phyloP scores from a whole-genome alignment of 305 asterid genomes.

The Fraxinus ornus region DNA sequence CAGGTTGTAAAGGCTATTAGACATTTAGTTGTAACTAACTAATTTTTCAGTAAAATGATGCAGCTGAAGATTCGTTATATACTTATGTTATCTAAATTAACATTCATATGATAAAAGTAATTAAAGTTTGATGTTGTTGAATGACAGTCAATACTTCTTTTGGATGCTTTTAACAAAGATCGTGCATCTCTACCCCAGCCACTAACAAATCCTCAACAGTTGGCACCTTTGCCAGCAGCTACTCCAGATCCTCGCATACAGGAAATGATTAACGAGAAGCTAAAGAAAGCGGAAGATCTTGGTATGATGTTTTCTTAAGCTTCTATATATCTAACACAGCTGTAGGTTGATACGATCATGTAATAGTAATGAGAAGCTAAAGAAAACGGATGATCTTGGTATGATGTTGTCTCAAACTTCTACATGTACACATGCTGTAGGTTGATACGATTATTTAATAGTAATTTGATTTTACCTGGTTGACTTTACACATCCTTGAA shows the following conservation, averaged over 20 bases:
- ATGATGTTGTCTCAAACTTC: constrained; percentile 22
- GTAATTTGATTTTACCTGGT: not conserved
- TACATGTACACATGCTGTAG: not conserved
- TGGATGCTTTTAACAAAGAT: constrained; percentile 97
- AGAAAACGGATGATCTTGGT: constrained; percentile 90
- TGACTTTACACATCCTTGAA: not conserved
- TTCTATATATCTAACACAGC: constrained; percentile 1
- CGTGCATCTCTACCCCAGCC: constrained; percentile 92
- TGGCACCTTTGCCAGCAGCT: constrained; percentile 60
- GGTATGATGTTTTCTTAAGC: constrained; percentile 42
- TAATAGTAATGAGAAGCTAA: constrained; percentile 61
- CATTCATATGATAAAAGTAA: not conserved
- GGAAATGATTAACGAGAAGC: constrained; percentile 81
- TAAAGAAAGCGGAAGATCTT: constrained; percentile 90
- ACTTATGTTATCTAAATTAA: not conserved
- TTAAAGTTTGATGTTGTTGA: constrained; percentile 17
- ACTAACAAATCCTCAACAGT: constrained; percentile 51
- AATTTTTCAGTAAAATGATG: constrained; percentile 1
- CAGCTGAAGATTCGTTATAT: not conserved
- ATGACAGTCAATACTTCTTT: constrained; percentile 79
- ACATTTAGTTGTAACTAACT: not conserved
- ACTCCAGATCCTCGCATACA: constrained; percentile 77
- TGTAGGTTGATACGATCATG: not conserved
- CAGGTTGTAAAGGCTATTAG: constrained; percentile 49
- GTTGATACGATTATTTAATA: not conserved